Percentiles rank a stretch among this genome's conserved stretches.
Conservation (phyloP, 768 basidiomycete species). For the Russula earlei region DNA sequence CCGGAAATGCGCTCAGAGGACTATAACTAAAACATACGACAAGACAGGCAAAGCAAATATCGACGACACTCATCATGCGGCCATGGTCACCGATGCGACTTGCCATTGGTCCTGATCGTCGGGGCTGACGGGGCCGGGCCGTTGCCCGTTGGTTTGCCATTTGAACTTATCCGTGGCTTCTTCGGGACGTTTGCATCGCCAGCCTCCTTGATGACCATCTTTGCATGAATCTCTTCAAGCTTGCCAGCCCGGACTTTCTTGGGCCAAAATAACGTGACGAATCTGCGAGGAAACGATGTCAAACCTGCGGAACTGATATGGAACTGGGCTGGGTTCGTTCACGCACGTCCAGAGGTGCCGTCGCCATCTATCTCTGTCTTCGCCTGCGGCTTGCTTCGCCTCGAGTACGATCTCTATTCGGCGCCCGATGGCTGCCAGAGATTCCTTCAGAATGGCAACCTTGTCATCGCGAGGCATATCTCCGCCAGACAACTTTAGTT, state of each 20-base stretch:
- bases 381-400: constrained; percentile 65
- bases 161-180: constrained; percentile 47
- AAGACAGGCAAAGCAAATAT: not conserved
- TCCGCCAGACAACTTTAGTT: constrained; percentile 87
- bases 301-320: not conserved
- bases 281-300: constrained; percentile 37
- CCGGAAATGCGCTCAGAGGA: not conserved
- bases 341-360: constrained; percentile 96
- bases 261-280: constrained; percentile 95
- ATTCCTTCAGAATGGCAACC: constrained; percentile 91
- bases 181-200: constrained; percentile 43
- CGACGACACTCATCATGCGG: not conserved
- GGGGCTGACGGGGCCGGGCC: constrained; percentile 34
- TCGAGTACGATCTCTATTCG: constrained; percentile 81
- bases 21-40: not conserved
- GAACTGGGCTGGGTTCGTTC: not conserved
- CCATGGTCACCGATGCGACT: constrained; percentile 42
- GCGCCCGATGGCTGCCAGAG: constrained; percentile 84
- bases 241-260: constrained; percentile 93
- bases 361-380: constrained; percentile 80
- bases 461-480: constrained; percentile 94
- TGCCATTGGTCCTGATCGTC: constrained; percentile 49
- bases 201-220: constrained; percentile 86
- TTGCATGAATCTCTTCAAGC: constrained; percentile 89
- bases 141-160: constrained; percentile 34